These are phyloP conservation scores for Catharanthus roseus DNA, from an alignment of 257 asterid species.

Conservation along the genomic window DNA sequence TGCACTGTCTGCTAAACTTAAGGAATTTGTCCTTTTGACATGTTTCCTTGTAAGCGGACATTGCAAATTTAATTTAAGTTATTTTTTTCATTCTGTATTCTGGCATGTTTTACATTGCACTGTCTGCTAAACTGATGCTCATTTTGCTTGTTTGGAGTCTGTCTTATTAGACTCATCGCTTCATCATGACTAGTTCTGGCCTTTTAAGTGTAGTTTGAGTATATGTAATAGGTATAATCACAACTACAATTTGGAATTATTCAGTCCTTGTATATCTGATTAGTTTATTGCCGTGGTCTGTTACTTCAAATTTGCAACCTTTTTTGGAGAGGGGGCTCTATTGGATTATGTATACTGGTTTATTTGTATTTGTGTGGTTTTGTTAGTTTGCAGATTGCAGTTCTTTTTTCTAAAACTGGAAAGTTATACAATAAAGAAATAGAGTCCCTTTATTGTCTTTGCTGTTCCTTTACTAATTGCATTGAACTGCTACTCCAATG, in stretches of 20 bases:
- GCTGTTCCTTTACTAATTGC: neutral
- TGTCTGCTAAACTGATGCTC: neutral
- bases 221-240: neutral
- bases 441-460: neutral
- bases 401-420: no score
- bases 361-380: no score
- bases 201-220: neutral
- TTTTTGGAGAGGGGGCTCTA: no score
- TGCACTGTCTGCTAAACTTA: no score
- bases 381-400: no score
- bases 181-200: neutral
- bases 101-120: neutral
- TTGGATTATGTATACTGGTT: no score
- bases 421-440: neutral
- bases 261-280: neutral
- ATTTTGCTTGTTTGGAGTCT: neutral
- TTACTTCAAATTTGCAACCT: neutral
- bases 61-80: no score
- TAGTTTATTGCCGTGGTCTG: neutral
- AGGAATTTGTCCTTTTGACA: neutral
- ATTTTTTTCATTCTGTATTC: neutral
- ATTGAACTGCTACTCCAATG: neutral
- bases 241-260: neutral
- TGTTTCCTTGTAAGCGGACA: neutral
- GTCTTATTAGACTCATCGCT: neutral